Evolutionary conservation across 1,284 basidiomycete species (phyloP), one percentile per base, ranked within the genome.

Genomic region (Rhodotorula sp.): DNA sequence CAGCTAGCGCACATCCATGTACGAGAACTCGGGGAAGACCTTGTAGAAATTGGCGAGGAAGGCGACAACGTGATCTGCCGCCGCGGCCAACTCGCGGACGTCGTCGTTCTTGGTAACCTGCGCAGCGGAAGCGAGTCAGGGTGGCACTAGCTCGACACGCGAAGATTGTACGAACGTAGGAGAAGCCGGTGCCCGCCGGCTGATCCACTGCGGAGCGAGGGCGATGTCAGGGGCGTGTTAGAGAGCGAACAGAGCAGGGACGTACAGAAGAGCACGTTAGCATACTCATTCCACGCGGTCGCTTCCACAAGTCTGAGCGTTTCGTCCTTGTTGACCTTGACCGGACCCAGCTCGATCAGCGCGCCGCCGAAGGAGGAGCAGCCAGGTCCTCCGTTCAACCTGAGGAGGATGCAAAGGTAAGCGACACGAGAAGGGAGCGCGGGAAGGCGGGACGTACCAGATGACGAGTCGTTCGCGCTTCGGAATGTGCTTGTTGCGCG

Each of bases 341-440:
- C 94, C 7, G 96, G 95, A 0, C 96, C 96, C 29, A 96, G 85
- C 80, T 99, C 96, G 92, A 99, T 95, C 88, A 99, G 90, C 0
- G 73, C 55, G 25, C 59, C 66, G 37, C 64, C 67, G 32, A 69
- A 67, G 34, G 44, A 51, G 41, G 59, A 61, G 53, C 96, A 99
- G 48, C 97, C 96, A 29, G 95, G 95, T 10, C 96, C 76, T 22
- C 76, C 76, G 37, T 77, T 75, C 27, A 75, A 39, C 69, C 68
- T 69, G 60, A 22, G 25, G 48, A 37, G 19, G 27, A 27, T 4
- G 15, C 34, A 27, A n/a, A 27, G 21, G 22, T 39, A 13, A 39
- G 56, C 19, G 22, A 1, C 21, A 25, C 32, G 9, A 21, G 22
- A 56, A 32, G 5, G 13, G 27, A 3, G 44, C 54, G 32, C 25